Evolutionary conservation across 1,284 basidiomycete genomes (phyloP).

Genomic region (Meripilus lineatus): DNA sequence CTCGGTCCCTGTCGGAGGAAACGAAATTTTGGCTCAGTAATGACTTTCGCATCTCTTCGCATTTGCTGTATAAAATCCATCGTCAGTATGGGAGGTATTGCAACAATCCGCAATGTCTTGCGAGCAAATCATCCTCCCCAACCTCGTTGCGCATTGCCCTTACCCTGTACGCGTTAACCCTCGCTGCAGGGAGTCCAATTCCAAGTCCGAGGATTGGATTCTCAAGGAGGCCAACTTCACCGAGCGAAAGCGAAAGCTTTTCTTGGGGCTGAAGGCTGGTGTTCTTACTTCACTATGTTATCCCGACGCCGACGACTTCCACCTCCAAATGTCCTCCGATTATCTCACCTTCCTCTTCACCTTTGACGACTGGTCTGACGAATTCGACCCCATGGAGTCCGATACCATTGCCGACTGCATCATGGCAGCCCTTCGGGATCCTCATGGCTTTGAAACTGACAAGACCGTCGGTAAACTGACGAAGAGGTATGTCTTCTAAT

Average conservation of each 20-base stretch:
- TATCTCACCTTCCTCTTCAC: conserved; percentile 37
- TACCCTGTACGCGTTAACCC: conserved; percentile 50
- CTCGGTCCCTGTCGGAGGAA: too few relatives aligned
- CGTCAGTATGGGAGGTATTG: too few relatives aligned
- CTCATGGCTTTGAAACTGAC: conserved; percentile 14
- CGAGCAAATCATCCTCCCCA: conserved; percentile 62
- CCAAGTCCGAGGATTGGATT: conserved; percentile 57
- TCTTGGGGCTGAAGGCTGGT: conserved; percentile 59
- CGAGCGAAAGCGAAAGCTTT: conserved; percentile 42
- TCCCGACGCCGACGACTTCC: conserved; percentile 43
- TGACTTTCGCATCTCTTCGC: too few relatives aligned
- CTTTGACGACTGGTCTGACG: conserved; percentile 36
- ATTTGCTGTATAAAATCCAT: too few relatives aligned
- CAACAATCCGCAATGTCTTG: too few relatives aligned
- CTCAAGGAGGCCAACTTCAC: conserved; percentile 42
- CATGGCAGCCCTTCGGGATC: conserved; percentile 35
- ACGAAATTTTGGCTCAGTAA: too few relatives aligned
- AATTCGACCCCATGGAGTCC: conserved; percentile 27
- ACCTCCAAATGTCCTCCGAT: conserved; percentile 52
- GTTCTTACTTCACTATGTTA: conserved; percentile 66
- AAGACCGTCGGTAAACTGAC: conserved; percentile 40
- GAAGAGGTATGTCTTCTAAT: conserved; percentile 43
- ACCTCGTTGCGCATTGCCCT: conserved; percentile 56
- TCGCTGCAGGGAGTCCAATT: conserved; percentile 48
- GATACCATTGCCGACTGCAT: conserved; percentile 29